Percentiles rank a stretch among this genome's conserved stretches.
These are phyloP conservation scores for Porpolomopsis calyptriformis DNA, from an alignment of 768 basidiomycete species.

Conservation along the genomic window DNA sequence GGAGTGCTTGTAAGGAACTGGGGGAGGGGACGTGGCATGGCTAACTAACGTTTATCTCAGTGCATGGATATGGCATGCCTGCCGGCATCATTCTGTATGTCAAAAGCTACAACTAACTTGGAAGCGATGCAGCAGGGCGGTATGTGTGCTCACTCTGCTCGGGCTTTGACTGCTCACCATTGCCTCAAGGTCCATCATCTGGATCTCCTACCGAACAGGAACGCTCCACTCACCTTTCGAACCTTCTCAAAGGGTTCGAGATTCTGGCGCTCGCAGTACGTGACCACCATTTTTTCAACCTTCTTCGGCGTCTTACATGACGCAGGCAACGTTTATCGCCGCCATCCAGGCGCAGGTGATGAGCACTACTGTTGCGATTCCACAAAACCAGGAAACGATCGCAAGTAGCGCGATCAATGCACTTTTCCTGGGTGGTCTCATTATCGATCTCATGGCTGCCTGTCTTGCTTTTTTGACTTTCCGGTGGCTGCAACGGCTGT, in stretches of 20 bases:
- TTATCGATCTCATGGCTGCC: conserved; percentile 9
- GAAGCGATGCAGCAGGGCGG: no score
- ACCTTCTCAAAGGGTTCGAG: conserved; percentile 9
- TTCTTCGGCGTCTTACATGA: neutral
- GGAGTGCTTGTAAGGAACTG: no score
- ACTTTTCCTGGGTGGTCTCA: conserved; percentile 7
- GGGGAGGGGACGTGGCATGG: no score
- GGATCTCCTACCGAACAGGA: no score
- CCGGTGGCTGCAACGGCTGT: conserved; percentile 9
- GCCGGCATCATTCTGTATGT: no score
- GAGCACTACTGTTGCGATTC: neutral
- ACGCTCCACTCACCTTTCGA: conserved; percentile 5
- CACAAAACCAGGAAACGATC: neutral
- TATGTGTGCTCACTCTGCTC: no score
- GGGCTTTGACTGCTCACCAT: no score
- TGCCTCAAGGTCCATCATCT: no score
- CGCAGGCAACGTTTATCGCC: conserved; percentile 7
- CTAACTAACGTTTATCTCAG: no score
- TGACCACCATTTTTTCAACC: neutral
- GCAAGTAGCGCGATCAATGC: conserved; percentile 7
- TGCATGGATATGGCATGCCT: no score
- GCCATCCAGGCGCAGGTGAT: conserved; percentile 10
- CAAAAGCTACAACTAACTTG: no score
- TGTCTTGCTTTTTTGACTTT: conserved; percentile 9
- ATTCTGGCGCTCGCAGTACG: conserved; percentile 7